Conservation (phyloP, 768 basidiomycete genomes). For the Lyophyllum atratum region DNA sequence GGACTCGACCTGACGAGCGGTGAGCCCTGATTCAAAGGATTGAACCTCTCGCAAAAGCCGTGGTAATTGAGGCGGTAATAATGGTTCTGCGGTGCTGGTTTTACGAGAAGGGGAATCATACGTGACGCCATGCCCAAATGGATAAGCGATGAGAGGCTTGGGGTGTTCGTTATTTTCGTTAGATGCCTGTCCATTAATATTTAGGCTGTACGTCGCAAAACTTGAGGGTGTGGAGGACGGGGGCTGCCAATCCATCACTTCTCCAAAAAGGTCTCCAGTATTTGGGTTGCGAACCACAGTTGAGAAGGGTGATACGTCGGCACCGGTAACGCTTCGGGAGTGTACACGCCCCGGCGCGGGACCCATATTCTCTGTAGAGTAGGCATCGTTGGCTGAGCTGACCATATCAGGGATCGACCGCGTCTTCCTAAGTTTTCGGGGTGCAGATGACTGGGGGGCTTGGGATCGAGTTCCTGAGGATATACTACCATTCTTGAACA, state of each 20-base stretch:
- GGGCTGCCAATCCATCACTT: slow-evolving; percentile 61
- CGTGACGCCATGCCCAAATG: slow-evolving; percentile 64
- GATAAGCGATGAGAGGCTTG: slow-evolving; percentile 42
- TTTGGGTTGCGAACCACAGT: slow-evolving; percentile 28
- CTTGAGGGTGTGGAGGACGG: slow-evolving; percentile 40
- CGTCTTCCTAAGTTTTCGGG: slow-evolving; percentile 69
- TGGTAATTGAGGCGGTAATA: slow-evolving; percentile 38
- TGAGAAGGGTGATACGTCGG: slow-evolving; percentile 54
- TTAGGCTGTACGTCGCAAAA: slow-evolving; percentile 34
- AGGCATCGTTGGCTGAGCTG: slow-evolving; percentile 27
- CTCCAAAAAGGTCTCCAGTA: slow-evolving; percentile 58
- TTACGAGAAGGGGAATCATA: slow-evolving; percentile 62
- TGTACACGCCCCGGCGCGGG: slow-evolving; percentile 57
- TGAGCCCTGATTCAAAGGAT: slow-evolving; percentile 82
- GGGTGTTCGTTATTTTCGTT: slow-evolving; percentile 20
- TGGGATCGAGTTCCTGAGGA: slow-evolving; percentile 31
- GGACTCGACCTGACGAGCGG: slow-evolving; percentile 58
- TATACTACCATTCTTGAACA: slow-evolving; percentile 44
- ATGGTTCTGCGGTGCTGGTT: slow-evolving; percentile 36
- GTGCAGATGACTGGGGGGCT: slow-evolving; percentile 24
- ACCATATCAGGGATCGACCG: slow-evolving; percentile 71
- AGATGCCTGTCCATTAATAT: slow-evolving; percentile 19
- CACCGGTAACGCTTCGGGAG: slow-evolving; percentile 78
- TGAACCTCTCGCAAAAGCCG: slow-evolving; percentile 81
- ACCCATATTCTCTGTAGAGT: slow-evolving; percentile 27